These are phyloP conservation scores for Skeletonema grethae DNA, from an alignment of 108 stramenopile genomes.

Conservation along the genomic window DNA sequence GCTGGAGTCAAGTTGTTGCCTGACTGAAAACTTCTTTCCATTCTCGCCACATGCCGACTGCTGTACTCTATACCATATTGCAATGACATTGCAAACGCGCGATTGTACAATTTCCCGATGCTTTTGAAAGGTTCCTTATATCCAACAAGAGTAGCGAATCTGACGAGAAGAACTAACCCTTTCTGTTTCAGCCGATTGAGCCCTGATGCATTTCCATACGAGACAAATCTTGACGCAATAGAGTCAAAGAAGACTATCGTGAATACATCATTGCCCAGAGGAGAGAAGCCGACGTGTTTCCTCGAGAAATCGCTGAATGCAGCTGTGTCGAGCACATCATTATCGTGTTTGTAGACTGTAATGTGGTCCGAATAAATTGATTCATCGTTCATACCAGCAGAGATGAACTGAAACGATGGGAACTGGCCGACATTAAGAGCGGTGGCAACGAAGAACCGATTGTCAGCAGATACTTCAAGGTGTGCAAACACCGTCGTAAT, in stretches of 20 bases:
- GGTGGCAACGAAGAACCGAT: conserved; percentile 20
- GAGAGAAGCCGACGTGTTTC: conserved; percentile 25
- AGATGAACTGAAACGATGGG: conserved; percentile 36
- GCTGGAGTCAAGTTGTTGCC: conserved; percentile 16
- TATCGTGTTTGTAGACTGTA: conserved; percentile 18
- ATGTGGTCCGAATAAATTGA: conserved; percentile 39
- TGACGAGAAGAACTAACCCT: conserved; percentile 29
- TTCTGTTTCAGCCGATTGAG: conserved; percentile 39
- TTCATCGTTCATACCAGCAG: conserved; percentile 30
- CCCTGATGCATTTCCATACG: conserved; percentile 40
- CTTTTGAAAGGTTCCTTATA: conserved; percentile 37
- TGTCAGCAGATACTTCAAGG: conserved; percentile 37
- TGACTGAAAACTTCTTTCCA: conserved; percentile 30
- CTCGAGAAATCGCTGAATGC: conserved; percentile 38
- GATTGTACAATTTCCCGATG: conserved; percentile 46
- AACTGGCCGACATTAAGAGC: conserved; percentile 26
- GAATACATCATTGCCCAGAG: conserved; percentile 44
- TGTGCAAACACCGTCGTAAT: conserved; percentile 36
- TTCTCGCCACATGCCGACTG: conserved; percentile 14
- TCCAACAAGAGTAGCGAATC: conserved; percentile 34
- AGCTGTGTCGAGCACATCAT: conserved; percentile 4
- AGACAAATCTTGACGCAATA: conserved; percentile 35
- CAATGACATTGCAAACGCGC: conserved; percentile 45
- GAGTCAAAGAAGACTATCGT: conserved; percentile 50
- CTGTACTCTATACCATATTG: conserved; percentile 32